Base-by-base conservation (phyloP, 495 filamentous ascomycete genomes). In the Podospora comata region DNA sequence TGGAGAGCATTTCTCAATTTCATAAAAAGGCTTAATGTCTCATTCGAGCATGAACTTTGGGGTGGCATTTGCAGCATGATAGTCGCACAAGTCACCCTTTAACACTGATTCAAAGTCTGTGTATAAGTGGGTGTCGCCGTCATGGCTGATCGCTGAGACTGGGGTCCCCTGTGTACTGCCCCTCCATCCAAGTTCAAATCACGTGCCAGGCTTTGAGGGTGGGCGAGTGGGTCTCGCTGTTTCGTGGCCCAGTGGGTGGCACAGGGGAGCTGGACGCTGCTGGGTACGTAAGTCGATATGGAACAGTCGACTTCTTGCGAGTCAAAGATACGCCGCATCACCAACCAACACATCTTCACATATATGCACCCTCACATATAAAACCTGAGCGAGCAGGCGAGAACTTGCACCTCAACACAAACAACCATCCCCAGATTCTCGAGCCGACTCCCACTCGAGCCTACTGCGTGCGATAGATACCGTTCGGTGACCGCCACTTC, bases 321-420 rank as follows among this genome's bases (percentile, higher is more conserved):
- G 56, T 62, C 65, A 67, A 70, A 70, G 65, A 67, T 48, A 64
- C 64, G 68, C 55, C 68, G 39, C 39, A 48, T 60, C 44, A 19
- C 44, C 67, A 63, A 60, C 55, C 53, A 44, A 34, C 48, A 30
- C 5, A 32, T 19, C 44, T 34, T 15, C 60, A 48, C 28, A 57
- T 32, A 30, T 30, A n/a, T 23, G 23, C 23, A 23, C 23, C 23
- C 1, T 57, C 55, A 57, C 15, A 64, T 30, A n/a, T 6, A 39
- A 26, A 19, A 20, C 30, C 23, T 23, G 23, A 53, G 23, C 13
- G 20, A 5, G 44, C 13, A 23, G n/a, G 5, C 39, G 9, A 16
- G 13, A 39, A 15, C 30, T 1, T 34, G 15, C 18, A 16, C 19
- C 30, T 63, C 30, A 7, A 23, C 3, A 26, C 32, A 44, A 1